phyloP scores from a whole-genome alignment of 371 early-diverging fungal species.

The Syncephalastrum racemosum region DNA sequence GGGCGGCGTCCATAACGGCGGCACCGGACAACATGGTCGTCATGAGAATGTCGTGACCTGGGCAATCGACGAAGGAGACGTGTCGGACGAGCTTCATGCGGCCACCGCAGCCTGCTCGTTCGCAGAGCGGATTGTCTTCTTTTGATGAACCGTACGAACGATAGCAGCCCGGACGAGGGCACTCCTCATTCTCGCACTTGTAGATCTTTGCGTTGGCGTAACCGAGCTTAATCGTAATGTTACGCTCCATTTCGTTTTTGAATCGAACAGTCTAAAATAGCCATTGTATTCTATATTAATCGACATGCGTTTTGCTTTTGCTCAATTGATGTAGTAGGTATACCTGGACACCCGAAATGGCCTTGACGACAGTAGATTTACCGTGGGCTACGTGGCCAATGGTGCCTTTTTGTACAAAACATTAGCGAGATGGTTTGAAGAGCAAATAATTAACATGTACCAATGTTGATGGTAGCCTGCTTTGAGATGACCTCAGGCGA shows the following conservation, averaged over 20 bases:
- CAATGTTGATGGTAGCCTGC: conserved; percentile 99
- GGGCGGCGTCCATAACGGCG: conserved; percentile 99
- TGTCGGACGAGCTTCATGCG: conserved; percentile 91
- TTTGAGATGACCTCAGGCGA: conserved; percentile 93
- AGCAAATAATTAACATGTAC: conserved; percentile 44
- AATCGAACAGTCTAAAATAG: conserved; percentile 94
- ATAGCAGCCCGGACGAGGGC: conserved; percentile 97
- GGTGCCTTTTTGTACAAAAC: conserved; percentile 75
- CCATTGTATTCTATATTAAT: neutral
- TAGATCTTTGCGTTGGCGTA: conserved; percentile 99
- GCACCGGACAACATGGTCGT: conserved; percentile 99
- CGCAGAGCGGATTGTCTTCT: conserved; percentile 91
- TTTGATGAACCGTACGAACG: conserved; percentile 84
- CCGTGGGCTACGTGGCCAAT: conserved; percentile 99
- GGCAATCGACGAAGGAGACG: conserved; percentile 99
- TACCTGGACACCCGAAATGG: conserved; percentile 98
- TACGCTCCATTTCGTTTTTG: conserved; percentile 99
- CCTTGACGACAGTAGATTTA: conserved; percentile 99
- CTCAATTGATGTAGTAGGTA: neutral
- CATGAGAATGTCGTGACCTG: conserved; percentile 99
- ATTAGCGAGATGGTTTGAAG: neutral
- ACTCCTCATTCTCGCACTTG: conserved; percentile 91
- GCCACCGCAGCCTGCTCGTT: conserved; percentile 88
- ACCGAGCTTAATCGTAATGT: conserved; percentile 99
- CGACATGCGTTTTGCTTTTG: neutral